phyloP scores from a whole-genome alignment of 2,329 filamentous ascomycete genomes.

The Fusarium sarcochroum region DNA sequence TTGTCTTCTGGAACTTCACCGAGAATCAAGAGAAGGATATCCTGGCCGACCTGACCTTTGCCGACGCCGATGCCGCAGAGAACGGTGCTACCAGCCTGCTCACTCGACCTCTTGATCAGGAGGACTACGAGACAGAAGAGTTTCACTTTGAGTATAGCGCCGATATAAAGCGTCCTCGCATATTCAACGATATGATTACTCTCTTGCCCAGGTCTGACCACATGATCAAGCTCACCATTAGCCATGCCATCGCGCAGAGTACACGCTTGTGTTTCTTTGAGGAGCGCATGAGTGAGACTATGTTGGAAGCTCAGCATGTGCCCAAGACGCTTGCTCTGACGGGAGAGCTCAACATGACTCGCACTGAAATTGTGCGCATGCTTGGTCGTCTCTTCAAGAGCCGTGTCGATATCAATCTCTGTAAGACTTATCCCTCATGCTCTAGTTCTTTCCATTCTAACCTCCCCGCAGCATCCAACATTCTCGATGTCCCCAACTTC shows the following conservation, averaged over 20 bases:
- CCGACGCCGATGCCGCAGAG: conserved; percentile 74
- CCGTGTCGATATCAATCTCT: conserved; percentile 96
- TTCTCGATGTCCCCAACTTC: conserved; percentile 95
- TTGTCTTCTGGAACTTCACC: conserved; percentile 99
- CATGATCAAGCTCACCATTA: conserved; percentile 99
- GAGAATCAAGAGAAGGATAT: conserved; percentile 97
- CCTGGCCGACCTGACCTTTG: conserved; percentile 93
- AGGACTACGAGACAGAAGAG: conserved; percentile 96
- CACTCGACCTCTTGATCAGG: conserved; percentile 84
- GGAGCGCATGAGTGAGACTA: conserved; percentile 94
- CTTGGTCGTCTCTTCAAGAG: conserved; percentile 92
- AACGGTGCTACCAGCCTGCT: conserved; percentile 77
- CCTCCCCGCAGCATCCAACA: conserved; percentile 80
- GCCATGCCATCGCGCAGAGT: conserved; percentile 96
- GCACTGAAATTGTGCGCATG: conserved; percentile 92
- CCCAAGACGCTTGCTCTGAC: conserved; percentile 91
- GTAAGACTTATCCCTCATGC: conserved; percentile 67
- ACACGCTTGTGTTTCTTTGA: conserved; percentile 98
- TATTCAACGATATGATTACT: conserved; percentile 99
- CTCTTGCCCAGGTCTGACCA: conserved; percentile 90
- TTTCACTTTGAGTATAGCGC: conserved; percentile 98
- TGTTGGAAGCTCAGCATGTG: conserved; percentile 92
- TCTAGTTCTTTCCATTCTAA: conserved; percentile 15
- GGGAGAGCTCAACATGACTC: conserved; percentile 89
- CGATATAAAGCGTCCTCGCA: conserved; percentile 85